Conservation (phyloP, 1,284 basidiomycete genomes). For the Ganoderma boninense region DNA sequence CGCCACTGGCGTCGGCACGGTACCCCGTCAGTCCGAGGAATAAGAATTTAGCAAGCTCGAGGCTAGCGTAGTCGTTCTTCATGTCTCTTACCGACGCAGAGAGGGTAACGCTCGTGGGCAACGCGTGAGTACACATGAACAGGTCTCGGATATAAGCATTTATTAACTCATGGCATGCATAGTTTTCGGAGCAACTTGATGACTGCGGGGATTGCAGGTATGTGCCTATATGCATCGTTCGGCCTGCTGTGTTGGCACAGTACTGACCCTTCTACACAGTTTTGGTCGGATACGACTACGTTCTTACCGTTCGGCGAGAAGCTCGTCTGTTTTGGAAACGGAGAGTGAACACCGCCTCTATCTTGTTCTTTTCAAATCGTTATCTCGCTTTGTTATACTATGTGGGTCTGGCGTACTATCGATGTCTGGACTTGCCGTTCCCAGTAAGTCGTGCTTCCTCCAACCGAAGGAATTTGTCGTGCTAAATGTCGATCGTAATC, state of each 20-base stretch:
- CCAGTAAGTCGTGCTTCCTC: background rate
- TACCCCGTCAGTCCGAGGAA: background rate
- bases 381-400: slow-evolving; percentile 2
- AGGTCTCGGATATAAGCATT: no score
- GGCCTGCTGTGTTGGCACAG: no score
- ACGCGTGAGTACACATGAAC: background rate
- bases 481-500: background rate
- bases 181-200: background rate
- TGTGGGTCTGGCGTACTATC: background rate
- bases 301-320: slow-evolving; percentile 17
- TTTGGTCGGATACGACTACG: slow-evolving; percentile 13
- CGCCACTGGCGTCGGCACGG: background rate
- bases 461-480: no score
- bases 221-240: background rate
- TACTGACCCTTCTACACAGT: background rate
- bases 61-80: background rate
- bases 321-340: slow-evolving; percentile 15
- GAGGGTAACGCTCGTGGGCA: background rate
- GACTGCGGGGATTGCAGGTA: background rate
- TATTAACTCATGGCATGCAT: background rate
- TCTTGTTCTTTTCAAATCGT: slow-evolving; percentile 16
- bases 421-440: background rate
- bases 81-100: background rate
- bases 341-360: background rate
- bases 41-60: background rate